phyloP scores from a whole-genome alignment of 202 grass and related monocot genomes.

The Saccharum hybrid region DNA sequence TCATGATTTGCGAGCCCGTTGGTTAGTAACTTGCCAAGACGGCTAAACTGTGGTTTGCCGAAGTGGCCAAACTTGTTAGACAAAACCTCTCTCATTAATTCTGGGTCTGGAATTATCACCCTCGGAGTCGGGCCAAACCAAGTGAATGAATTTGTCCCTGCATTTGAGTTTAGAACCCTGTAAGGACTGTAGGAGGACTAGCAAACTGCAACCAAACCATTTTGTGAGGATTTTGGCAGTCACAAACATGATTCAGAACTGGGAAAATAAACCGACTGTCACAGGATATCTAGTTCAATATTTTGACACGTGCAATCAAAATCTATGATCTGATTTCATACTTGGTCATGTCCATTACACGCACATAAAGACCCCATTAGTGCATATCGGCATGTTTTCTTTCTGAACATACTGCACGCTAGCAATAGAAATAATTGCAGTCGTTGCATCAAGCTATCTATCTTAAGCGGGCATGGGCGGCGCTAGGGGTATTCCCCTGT shows the following conservation, averaged over 20 bases:
- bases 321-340: slow-evolving; percentile 5
- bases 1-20: slow-evolving; percentile 52
- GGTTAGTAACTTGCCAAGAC: slow-evolving; percentile 34
- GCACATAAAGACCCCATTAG: too few species aligned
- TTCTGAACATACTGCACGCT: too few species aligned
- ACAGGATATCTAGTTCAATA: not conserved
- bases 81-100: slow-evolving; percentile 65
- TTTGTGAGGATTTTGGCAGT: not conserved
- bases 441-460: too few species aligned
- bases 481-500: too few species aligned
- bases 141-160: slow-evolving; percentile 69
- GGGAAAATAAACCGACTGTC: not conserved
- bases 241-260: not conserved
- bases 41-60: slow-evolving; percentile 43
- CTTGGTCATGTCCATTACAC: too few species aligned
- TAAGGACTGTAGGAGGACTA: not conserved
- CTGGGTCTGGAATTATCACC: slow-evolving; percentile 63
- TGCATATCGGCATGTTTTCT: too few species aligned
- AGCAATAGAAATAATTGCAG: too few species aligned
- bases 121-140: slow-evolving; percentile 72
- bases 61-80: slow-evolving; percentile 74
- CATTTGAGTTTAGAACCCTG: slow-evolving; percentile 25
- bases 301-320: not conserved
- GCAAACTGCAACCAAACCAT: not conserved
- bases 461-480: too few species aligned